Evolutionary conservation across 2,329 filamentous ascomycete species (phyloP), one percentile per base, ranked within the genome.

Genomic region (Penicillium sp.): DNA sequence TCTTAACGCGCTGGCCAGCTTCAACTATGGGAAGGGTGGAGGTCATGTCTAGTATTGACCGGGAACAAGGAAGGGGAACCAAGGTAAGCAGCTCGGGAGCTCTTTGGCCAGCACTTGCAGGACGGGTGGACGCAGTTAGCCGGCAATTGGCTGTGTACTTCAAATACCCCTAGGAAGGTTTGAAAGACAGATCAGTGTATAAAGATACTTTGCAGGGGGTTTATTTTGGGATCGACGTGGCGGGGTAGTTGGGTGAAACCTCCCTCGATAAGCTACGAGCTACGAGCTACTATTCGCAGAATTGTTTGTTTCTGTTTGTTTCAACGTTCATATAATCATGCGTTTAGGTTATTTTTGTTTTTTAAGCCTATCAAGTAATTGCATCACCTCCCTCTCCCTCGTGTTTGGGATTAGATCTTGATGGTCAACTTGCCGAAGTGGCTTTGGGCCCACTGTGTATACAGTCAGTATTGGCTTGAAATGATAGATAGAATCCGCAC

Each of bases 351-450:
- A 23, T 6, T 13, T 9, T 5, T 23, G 20, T 25, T 15, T 15
- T 20, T 20, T 4, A 37, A 7, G 1, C 6, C 23, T 15, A 3
- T 40, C 7, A n/a, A 5, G 3, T 2, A 27, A 27, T 27, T 40
- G 5, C 12, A 25, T 27, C 2, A 8, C 23, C 20, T 4, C 7
- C 5, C 23, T 9, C 12, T 6, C 24, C 3, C 23, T 27, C 8
- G 9, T 9, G 9, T 24, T 38, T 3, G 20, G 5, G 13, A 70
- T 42, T 64, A 57, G 42, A 70, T 65, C 60, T 75, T 74, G 55
- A 82, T 76, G 2, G 67, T 68, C 38, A 82, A 57, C 66, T 83
- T 82, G 43, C 80, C 79, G 47, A 81, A 74, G 59, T 83, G 79
- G 56, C 75, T 77, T 62, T 79, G 70, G 23, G 66, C 73, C 75